Conservation (phyloP, 495 filamentous ascomycete genomes). For the Niebla homalea region DNA sequence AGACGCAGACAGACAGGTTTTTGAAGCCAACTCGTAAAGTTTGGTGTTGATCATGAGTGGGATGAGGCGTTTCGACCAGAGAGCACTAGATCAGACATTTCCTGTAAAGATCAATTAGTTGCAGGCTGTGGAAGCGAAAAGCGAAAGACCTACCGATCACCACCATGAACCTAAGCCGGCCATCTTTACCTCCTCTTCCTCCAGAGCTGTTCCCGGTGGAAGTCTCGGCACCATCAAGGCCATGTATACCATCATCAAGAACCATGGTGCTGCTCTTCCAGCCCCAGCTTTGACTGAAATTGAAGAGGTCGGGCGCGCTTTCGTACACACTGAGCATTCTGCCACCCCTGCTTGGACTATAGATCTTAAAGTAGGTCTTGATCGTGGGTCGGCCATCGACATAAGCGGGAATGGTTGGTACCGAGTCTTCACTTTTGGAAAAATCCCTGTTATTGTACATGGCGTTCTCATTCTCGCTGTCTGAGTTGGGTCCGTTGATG, state of each 20-base stretch:
- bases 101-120: constrained; percentile 5
- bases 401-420: constrained; percentile 37
- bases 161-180: constrained; percentile 43
- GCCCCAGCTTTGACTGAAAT: constrained; percentile 51
- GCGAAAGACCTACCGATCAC: constrained; percentile 17
- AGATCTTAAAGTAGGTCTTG: constrained; percentile 52
- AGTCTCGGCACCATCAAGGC: constrained; percentile 19
- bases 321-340: constrained; percentile 45
- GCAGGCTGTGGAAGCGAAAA: not conserved
- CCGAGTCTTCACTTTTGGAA: constrained; percentile 11
- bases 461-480: constrained; percentile 15
- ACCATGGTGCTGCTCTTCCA: constrained; percentile 49
- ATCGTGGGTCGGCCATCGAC: constrained; percentile 43
- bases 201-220: constrained; percentile 5
- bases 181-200: constrained; percentile 25
- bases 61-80: no score
- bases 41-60: no score
- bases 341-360: constrained; percentile 42
- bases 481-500: constrained; percentile 9
- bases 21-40: no score
- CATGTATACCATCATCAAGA: constrained; percentile 35
- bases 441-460: constrained; percentile 7
- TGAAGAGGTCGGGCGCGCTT: constrained; percentile 44
- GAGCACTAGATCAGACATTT: constrained; percentile 10
- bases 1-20: no score